Base-by-base conservation (phyloP, 805 yeast species). In the Saccharomycopsis amapae region DNA sequence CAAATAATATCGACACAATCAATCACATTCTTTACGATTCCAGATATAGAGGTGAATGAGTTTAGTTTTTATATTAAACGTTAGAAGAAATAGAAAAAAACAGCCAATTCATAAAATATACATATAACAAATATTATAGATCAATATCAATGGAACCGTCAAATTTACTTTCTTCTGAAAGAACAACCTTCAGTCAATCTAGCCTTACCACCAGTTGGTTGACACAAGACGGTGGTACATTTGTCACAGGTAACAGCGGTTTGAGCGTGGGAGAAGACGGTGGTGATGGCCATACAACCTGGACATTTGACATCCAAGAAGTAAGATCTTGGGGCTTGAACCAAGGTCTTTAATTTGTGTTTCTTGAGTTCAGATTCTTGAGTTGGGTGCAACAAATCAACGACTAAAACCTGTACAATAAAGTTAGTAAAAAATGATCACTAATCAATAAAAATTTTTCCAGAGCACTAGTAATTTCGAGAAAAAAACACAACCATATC, bases 131-230 rank as follows among this genome's bases (percentile, higher is more conserved):
- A n/a, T n/a, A n/a, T n/a, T n/a, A n/a, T n/a, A n/a, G n/a, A n/a
- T n/a, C n/a, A n/a, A n/a, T n/a, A n/a, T n/a, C n/a, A n/a, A n/a
- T n/a, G n/a, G n/a, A n/a, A n/a, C 10, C 12, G 6, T 22, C 10
- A 9, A n/a, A 30, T 30, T 83, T 86, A 90, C 87, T 90, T 93
- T 77, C 87, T 86, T 84, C 97, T 88, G 93, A 88, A 93, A 65
- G 98, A 93, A 69, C 95, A 85, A 73, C 99, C 99, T 78, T 94
- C 98, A 62, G 97, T 88, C 71, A 93, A 81, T 76, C 84, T 88
- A 68, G 97, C 97, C 81, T 93, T 93, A 79, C 99, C 99, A 80
- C 99, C 99, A 60, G 97, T 85, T 70, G 99, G 99, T 67, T 93
- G 83, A 77, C 97, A 89, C 68, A 93, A 84, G 58, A 93, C 97